phyloP scores from a whole-genome alignment of 768 basidiomycete species.

The Auriscalpium orientale region DNA sequence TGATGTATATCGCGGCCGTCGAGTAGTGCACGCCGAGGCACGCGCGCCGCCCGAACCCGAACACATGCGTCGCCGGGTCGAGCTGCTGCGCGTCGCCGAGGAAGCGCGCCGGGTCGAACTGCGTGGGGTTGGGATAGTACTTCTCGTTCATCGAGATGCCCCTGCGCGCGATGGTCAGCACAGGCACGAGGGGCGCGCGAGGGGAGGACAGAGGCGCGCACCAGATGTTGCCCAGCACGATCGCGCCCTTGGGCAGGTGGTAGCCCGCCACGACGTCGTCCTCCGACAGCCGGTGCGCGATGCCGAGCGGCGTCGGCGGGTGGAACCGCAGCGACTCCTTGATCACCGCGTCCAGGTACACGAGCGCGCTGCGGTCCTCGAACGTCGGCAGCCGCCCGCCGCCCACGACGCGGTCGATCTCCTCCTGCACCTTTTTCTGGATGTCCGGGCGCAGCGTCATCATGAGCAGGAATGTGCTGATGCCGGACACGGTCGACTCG shows the following conservation, averaged over 20 bases:
- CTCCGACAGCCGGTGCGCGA: constrained; percentile 24
- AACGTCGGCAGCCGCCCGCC: constrained; percentile 11
- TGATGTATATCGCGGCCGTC: constrained; percentile 12
- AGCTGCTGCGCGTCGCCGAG: constrained; percentile 4
- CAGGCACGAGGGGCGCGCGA: neutral
- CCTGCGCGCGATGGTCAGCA: neutral
- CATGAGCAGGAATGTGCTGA: constrained; percentile 11
- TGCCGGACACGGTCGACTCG: constrained; percentile 11
- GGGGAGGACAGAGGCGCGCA: constrained; percentile 1
- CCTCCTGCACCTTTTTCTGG: constrained; percentile 9
- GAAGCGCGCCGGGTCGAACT: constrained; percentile 10
- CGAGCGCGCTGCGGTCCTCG: constrained; percentile 7
- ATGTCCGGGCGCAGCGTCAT: constrained; percentile 14
- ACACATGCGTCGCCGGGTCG: constrained; percentile 12
- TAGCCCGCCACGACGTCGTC: constrained; percentile 28
- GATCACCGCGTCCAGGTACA: constrained; percentile 13
- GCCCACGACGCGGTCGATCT: constrained; percentile 12
- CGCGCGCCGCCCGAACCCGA: constrained; percentile 12
- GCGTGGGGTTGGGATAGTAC: constrained; percentile 6
- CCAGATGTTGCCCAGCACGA: constrained; percentile 29
- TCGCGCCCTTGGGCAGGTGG: constrained; percentile 26
- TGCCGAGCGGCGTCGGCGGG: constrained; percentile 14
- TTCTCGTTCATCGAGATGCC: constrained; percentile 14
- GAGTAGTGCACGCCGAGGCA: constrained; percentile 12
- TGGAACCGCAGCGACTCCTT: constrained; percentile 15